phyloP scores from a whole-genome alignment of 108 stramenopile species.

The Mayamaea pseudoterrestris region DNA sequence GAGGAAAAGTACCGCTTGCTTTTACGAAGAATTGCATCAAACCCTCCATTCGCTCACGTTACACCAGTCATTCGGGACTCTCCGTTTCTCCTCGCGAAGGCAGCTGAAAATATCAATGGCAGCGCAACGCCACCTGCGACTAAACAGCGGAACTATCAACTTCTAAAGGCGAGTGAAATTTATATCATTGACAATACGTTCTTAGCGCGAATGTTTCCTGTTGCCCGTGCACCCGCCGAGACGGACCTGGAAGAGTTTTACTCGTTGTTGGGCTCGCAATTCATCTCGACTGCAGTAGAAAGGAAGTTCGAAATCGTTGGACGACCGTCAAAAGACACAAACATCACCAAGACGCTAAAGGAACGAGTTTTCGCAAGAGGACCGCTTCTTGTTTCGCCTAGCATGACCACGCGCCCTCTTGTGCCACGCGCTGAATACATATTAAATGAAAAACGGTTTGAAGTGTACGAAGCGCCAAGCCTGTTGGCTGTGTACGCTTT shows the following conservation, averaged over 20 bases:
- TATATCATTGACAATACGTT: constrained; percentile 72
- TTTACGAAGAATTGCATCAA: constrained; percentile 53
- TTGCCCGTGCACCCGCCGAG: constrained; percentile 52
- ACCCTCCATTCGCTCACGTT: constrained; percentile 51
- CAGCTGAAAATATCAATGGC: constrained; percentile 15
- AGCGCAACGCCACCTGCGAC: constrained; percentile 8
- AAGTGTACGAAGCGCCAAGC: constrained; percentile 30
- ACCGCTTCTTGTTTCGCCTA: constrained; percentile 57
- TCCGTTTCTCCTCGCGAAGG: constrained; percentile 66
- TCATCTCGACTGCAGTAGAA: constrained; percentile 52
- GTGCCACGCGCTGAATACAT: constrained; percentile 33
- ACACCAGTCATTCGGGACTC: constrained; percentile 35
- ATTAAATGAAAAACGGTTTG: constrained; percentile 24
- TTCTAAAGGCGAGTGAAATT: constrained; percentile 58
- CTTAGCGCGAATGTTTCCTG: constrained; percentile 34
- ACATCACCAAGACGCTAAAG: constrained; percentile 23
- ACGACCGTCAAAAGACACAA: constrained; percentile 11
- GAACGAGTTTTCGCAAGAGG: constrained; percentile 46
- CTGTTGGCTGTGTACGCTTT: constrained; percentile 52
- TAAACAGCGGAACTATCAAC: constrained; percentile 21
- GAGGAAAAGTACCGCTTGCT: constrained; percentile 43
- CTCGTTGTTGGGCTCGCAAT: constrained; percentile 36
- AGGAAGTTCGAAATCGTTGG: constrained; percentile 54
- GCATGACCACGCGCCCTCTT: constrained; percentile 52
- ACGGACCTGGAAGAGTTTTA: constrained; percentile 65